These are phyloP conservation scores for Hyparrhenia diplandra DNA, from an alignment of 176 grass and related monocot genomes.

Conservation along the genomic window DNA sequence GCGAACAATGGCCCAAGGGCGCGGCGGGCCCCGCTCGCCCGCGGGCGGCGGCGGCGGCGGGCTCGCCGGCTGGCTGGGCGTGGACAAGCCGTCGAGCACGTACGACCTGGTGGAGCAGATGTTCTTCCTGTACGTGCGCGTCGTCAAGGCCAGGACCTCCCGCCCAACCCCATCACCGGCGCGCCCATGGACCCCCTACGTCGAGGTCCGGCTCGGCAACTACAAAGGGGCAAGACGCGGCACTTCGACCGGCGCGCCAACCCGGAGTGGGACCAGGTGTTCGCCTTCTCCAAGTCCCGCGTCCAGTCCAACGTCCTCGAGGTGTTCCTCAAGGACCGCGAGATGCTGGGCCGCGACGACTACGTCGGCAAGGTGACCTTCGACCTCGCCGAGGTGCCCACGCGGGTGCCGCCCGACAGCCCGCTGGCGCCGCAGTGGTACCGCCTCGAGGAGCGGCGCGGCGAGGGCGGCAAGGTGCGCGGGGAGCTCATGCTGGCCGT, in stretches of 20 bases:
- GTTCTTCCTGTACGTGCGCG: slow-evolving; percentile 94
- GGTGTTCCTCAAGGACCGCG: slow-evolving; percentile 82
- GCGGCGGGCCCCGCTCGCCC: slow-evolving; percentile 21
- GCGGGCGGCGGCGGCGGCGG: slow-evolving; percentile 33
- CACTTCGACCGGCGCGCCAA: slow-evolving; percentile 58
- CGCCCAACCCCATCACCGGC: slow-evolving; percentile 65
- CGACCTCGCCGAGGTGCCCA: slow-evolving; percentile 74
- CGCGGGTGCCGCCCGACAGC: slow-evolving; percentile 70
- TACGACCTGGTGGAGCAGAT: slow-evolving; percentile 97
- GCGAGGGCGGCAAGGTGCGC: slow-evolving; percentile 43
- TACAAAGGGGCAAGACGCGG: slow-evolving; percentile 80
- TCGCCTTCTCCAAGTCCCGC: slow-evolving; percentile 83
- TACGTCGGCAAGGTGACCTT: slow-evolving; percentile 75
- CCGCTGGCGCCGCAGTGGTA: slow-evolving; percentile 89
- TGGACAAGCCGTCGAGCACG: slow-evolving; percentile 88
- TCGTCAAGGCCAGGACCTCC: slow-evolving; percentile 81
- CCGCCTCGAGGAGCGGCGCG: slow-evolving; percentile 54
- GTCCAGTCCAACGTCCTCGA: slow-evolving; percentile 72
- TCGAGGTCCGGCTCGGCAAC: slow-evolving; percentile 88
- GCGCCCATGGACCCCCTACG: slow-evolving; percentile 70
- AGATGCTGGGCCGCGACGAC: slow-evolving; percentile 85
- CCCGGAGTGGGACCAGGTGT: slow-evolving; percentile 93
- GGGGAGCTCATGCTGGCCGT: slow-evolving; percentile 87
- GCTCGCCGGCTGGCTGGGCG: slow-evolving; percentile 48
- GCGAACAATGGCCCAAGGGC: slow-evolving; percentile 73